Evolutionary conservation across 352 stramenopile genomes (phyloP), one percentile per base, ranked within the genome.

Genomic region (Pythium oligandrum): DNA sequence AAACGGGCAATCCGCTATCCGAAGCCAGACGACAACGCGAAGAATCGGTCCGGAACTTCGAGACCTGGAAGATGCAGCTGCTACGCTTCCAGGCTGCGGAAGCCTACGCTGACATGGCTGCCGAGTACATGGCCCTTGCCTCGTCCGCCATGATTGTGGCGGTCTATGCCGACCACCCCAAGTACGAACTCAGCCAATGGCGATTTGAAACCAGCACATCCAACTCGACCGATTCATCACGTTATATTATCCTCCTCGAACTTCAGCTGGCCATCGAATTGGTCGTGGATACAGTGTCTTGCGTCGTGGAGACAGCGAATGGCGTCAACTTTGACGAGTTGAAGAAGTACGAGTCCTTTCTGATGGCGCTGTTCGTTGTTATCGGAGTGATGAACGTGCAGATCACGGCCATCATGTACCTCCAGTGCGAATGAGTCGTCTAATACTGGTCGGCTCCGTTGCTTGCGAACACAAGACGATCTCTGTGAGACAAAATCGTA

Each of bases 21-120:
- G 36, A 11, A 9, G 37, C n/a, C 54, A 51, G 34, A 33, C 6
- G 12, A 34, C 9, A 48, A 12, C 45, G 5, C 39, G 17, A 26
- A n/a, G 39, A 8, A 26, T 26, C 17, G 17, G 17, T 26, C 17
- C 17, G 17, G 17, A 26, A 26, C 17, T 26, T 26, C 17, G 17
- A 26, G 17, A 26, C 17, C 0, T 26, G 17, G 17, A 26, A 26
- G 17, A 26, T 26, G 17, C 44, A 54, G 50, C 17, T 70, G n/a
- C 56, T 61, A 17, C 44, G 45, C 1, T 70, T 64, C 40, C 56
- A 75, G n/a, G 57, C 61, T 4, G 64, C 60, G 2, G 63, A 75
- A 31, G 8, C 65, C 0, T 66, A 59, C 31, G 63, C 63, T 3
- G 64, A 72, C 43, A 75, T 71, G 66, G 1, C 43, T 31, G 43